Conservation (phyloP, 345 rosid species). For the Bruguiera parviflora region DNA sequence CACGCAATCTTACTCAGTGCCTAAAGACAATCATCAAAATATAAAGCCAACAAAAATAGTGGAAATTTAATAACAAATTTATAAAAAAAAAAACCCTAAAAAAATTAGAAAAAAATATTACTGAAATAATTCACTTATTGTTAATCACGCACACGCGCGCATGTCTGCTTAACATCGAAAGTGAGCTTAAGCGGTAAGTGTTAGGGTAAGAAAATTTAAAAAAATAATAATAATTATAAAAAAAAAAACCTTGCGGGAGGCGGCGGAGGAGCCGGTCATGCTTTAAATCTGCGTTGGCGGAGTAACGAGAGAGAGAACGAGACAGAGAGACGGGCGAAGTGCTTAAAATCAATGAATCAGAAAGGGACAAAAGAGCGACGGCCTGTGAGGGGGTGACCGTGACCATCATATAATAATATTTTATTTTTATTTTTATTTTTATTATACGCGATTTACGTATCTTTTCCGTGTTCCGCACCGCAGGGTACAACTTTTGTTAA, state of each 20-base stretch:
- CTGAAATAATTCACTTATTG: neutral
- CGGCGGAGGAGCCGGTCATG: conserved; percentile 85
- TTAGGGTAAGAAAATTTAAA: no score
- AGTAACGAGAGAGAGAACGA: neutral
- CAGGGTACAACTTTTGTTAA: no score
- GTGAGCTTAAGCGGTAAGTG: no score
- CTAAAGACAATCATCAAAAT: conserved; percentile 27
- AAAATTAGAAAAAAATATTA: neutral
- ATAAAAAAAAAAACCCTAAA: neutral
- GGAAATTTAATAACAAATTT: neutral
- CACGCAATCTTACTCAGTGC: conserved; percentile 85
- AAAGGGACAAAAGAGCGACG: conserved; percentile 18
- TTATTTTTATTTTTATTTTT: no score
- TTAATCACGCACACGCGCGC: no score
- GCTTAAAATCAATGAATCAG: neutral
- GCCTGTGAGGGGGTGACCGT: conserved; percentile 3
- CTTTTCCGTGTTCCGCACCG: no score
- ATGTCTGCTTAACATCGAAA: no score
- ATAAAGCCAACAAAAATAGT: neutral
- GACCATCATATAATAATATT: neutral
- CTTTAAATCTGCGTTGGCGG: neutral
- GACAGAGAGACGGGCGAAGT: neutral
- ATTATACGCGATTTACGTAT: no score
- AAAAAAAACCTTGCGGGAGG: conserved; percentile 86
- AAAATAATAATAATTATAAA: no score